These are phyloP conservation scores for Castanea sativa DNA, from an alignment of 306 rosid species.

Conservation along the genomic window DNA sequence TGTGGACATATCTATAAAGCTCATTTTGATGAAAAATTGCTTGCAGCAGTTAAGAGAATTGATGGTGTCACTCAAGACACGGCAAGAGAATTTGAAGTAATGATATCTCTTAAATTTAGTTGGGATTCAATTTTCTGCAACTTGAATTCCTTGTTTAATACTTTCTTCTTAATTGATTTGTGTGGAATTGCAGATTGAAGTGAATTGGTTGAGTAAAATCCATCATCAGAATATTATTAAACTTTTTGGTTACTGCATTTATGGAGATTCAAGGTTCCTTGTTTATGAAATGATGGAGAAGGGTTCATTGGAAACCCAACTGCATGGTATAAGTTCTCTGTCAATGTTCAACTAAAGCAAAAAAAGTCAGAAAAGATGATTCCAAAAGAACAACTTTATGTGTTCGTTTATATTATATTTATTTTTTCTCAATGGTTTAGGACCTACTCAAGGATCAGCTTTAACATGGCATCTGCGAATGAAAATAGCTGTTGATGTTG, in stretches of 20 bases:
- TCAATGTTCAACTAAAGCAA: conserved; percentile 13
- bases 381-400: conserved; percentile 7
- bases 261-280: conserved; percentile 72
- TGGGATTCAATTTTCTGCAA: conserved; percentile 9
- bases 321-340: conserved; percentile 51
- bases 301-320: conserved; percentile 70
- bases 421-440: conserved; percentile 33
- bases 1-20: conserved; percentile 64
- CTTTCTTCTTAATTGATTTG: conserved; percentile 24
- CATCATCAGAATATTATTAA: conserved; percentile 76
- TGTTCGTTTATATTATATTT: conserved; percentile 3
- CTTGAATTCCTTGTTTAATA: conserved; percentile 7
- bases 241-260: conserved; percentile 74
- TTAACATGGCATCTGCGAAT: conserved; percentile 80
- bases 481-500: conserved; percentile 79
- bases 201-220: conserved; percentile 77
- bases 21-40: conserved; percentile 57
- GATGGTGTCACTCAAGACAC: conserved; percentile 41
- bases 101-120: conserved; percentile 13
- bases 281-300: conserved; percentile 76
- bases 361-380: background rate
- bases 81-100: conserved; percentile 77
- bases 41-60: conserved; percentile 71
- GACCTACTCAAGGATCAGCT: conserved; percentile 61
- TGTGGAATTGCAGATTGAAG: conserved; percentile 71